These are phyloP conservation scores for Cerrena zonata DNA, from an alignment of 1,284 basidiomycete genomes.

Conservation along the genomic window DNA sequence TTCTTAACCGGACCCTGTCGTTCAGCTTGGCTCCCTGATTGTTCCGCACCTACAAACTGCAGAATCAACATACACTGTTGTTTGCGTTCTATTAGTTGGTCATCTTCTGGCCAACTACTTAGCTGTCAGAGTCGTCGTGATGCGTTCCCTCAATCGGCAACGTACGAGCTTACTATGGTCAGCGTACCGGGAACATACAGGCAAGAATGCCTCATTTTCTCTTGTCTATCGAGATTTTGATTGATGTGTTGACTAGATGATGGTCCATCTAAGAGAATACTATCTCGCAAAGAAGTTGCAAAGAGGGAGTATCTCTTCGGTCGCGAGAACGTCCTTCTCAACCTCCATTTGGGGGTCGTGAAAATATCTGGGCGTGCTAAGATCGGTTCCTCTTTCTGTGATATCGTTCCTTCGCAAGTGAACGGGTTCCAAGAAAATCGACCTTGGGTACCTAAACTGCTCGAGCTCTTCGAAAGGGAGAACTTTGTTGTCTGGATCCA, in stretches of 20 bases:
- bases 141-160: constrained; percentile 57
- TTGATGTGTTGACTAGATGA: not conserved
- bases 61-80: constrained; percentile 42
- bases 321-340: constrained; percentile 4
- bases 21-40: constrained; percentile 51
- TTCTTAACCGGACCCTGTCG: not conserved
- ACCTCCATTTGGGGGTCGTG: not conserved
- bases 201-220: constrained; percentile 2
- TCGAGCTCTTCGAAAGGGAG: constrained; percentile 35
- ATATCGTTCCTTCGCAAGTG: constrained; percentile 3
- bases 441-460: constrained; percentile 8
- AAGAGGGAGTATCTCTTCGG: constrained; percentile 11
- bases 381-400: constrained; percentile 13
- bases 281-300: constrained; percentile 10
- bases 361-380: constrained; percentile 7
- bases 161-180: constrained; percentile 50
- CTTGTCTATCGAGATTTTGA: not conserved
- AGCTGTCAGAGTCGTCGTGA: constrained; percentile 49
- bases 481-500: constrained; percentile 42
- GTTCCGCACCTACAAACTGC: constrained; percentile 50
- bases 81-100: constrained; percentile 44
- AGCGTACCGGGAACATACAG: constrained; percentile 13
- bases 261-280: not conserved
- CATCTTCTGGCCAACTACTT: constrained; percentile 58
- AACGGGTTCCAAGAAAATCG: not conserved